These are phyloP conservation scores for Lipomyces yamanashiensis DNA, from an alignment of 805 yeast genomes.

Conservation along the genomic window DNA sequence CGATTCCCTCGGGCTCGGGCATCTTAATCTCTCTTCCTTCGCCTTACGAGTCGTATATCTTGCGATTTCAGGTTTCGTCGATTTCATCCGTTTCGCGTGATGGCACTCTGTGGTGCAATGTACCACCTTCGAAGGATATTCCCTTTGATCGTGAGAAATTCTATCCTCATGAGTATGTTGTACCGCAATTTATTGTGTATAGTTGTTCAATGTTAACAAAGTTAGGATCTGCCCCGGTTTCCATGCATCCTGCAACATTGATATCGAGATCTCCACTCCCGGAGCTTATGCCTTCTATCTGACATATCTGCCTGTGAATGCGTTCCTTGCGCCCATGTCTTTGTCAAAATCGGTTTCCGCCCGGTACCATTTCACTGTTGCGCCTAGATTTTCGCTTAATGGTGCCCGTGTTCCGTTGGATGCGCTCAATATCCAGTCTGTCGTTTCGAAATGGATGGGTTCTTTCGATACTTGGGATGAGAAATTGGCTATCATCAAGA, in stretches of 20 bases:
- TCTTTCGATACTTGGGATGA: conserved; percentile 66
- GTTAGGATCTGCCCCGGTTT: conserved; percentile 54
- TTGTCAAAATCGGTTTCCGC: conserved; percentile 53
- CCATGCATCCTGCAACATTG: conserved; percentile 64
- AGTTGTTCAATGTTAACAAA: not conserved
- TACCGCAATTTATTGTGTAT: not conserved
- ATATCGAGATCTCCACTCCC: conserved; percentile 65
- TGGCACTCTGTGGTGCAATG: conserved; percentile 75
- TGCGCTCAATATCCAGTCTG: conserved; percentile 78
- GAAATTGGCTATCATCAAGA: conserved; percentile 62
- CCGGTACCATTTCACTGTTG: conserved; percentile 70
- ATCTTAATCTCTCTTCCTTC: conserved; percentile 48
- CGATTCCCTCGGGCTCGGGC: conserved; percentile 44
- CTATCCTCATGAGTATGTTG: conserved; percentile 51
- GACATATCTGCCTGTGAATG: conserved; percentile 53
- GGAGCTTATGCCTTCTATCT: conserved; percentile 82
- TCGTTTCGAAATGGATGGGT: conserved; percentile 93
- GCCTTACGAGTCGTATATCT: conserved; percentile 47
- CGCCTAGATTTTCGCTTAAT: conserved; percentile 69
- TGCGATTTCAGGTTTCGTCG: conserved; percentile 72
- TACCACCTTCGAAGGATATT: conserved; percentile 54
- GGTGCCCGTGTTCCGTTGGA: conserved; percentile 69
- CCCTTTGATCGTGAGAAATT: conserved; percentile 63
- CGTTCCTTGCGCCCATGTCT: conserved; percentile 36
- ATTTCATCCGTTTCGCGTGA: conserved; percentile 73